These are phyloP conservation scores for Naematelia aurantialba DNA, from an alignment of 768 basidiomycete genomes.

Conservation along the genomic window DNA sequence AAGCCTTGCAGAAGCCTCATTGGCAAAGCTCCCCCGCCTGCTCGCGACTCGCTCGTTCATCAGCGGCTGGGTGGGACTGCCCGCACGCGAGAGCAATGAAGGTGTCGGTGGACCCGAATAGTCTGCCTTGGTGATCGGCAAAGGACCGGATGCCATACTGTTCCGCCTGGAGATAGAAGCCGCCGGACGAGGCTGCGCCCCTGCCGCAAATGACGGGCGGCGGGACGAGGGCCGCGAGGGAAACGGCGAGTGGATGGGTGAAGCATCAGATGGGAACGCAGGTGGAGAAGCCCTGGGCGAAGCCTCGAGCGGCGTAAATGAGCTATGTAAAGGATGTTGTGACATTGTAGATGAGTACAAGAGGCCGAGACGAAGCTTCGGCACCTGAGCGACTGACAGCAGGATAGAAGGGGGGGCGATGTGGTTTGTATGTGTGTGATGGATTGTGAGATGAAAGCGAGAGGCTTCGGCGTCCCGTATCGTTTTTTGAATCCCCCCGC, in stretches of 20 bases:
- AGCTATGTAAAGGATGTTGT: slow-evolving; percentile 8
- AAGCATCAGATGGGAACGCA: slow-evolving; percentile 23
- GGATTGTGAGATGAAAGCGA: no score
- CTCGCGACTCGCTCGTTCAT: slow-evolving; percentile 2
- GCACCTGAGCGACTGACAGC: neutral
- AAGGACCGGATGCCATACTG: slow-evolving; percentile 31
- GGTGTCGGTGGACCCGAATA: slow-evolving; percentile 37
- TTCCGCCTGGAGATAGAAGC: slow-evolving; percentile 18
- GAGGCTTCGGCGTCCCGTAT: neutral
- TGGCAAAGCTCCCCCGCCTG: neutral
- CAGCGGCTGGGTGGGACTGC: slow-evolving; percentile 45
- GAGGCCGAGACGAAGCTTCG: neutral
- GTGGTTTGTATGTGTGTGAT: no score
- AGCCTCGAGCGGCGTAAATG: neutral
- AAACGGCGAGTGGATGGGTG: slow-evolving; percentile 6
- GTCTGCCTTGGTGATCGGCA: slow-evolving; percentile 31
- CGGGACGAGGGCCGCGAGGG: slow-evolving; percentile 20
- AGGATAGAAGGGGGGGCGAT: neutral
- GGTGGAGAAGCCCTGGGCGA: slow-evolving; percentile 5
- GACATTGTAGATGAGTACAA: neutral
- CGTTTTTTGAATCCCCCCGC: no score
- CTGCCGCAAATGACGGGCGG: slow-evolving; percentile 21
- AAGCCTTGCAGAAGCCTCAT: neutral
- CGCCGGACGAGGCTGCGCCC: neutral
- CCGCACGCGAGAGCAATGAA: slow-evolving; percentile 42